phyloP scores from a whole-genome alignment of 225 moss, liverwort and hornwort species.

The Polytrichum formosum region DNA sequence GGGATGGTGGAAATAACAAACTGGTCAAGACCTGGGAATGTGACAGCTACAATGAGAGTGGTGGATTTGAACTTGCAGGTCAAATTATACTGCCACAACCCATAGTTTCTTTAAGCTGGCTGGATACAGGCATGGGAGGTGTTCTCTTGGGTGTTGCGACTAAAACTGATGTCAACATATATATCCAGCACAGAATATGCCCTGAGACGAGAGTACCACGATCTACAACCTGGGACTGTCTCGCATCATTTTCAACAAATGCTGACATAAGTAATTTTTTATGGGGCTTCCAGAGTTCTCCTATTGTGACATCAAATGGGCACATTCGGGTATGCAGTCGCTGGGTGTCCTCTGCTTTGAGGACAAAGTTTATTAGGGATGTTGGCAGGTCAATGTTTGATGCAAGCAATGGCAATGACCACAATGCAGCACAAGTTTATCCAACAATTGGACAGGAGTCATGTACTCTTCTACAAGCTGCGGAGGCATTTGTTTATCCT shows the following conservation, averaged over 20 bases:
- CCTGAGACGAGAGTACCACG: conserved; percentile 26
- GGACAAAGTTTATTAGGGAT: not conserved
- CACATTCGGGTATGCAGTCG: conserved; percentile 74
- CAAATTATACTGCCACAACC: conserved; percentile 47
- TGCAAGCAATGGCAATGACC: not conserved
- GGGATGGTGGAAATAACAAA: conserved; percentile 29
- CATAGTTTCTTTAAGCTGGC: conserved; percentile 71
- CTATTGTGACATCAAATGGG: conserved; percentile 72
- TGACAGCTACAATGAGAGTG: conserved; percentile 64
- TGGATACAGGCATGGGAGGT: conserved; percentile 76
- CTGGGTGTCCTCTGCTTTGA: conserved; percentile 43
- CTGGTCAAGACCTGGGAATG: conserved; percentile 83
- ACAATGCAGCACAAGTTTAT: conserved; percentile 14
- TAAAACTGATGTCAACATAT: conserved; percentile 52
- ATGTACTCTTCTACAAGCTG: conserved; percentile 71
- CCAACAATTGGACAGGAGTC: conserved; percentile 26
- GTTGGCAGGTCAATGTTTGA: not conserved
- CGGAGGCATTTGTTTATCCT: conserved; percentile 66
- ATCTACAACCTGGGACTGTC: conserved; percentile 54
- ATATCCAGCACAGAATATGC: conserved; percentile 52
- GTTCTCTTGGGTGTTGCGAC: conserved; percentile 73
- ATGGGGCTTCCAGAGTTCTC: conserved; percentile 79
- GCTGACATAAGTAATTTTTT: conserved; percentile 46
- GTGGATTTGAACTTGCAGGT: conserved; percentile 71
- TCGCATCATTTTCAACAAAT: conserved; percentile 57